Evolutionary conservation across 1,284 basidiomycete genomes (phyloP), one percentile per base, ranked within the genome.

Genomic region (Irpex lacteus): DNA sequence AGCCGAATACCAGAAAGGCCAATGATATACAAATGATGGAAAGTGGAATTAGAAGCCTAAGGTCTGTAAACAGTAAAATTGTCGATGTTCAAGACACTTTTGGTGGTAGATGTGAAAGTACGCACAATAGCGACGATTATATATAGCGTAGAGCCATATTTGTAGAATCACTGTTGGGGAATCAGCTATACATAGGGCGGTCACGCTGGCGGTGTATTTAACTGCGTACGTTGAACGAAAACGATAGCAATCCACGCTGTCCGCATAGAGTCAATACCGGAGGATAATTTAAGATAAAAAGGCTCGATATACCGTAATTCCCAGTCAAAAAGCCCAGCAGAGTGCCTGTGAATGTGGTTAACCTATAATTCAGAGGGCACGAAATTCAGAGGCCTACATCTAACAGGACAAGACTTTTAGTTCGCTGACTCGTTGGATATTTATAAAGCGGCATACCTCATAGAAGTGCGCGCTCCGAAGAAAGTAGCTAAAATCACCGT

Each of bases 61-160:
- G 4, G 8, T 55, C 40, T 47, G 32, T 34, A 6, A 34, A 34
- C 40, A 15, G 32, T 34, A 6, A 34, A 34, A 34, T 34, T 1
- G 1, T 34, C 32, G 5, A 34, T 34, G 6, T 34, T 34, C 32
- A 6, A 6, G 32, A 34, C 32, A 34, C 32, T 34, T 34, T 5
- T 34, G 32, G 32, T 34, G 32, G 32, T 6, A 34, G 32, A 34
- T n/a, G 1, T n/a, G 40, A 15, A 47, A 47, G 26, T 9, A n/a
- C 26, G 19, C 4, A n/a, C 21, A 50, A 60, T 34, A 60, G 66
- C 65, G 61, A 5, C 59, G 63, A n/a, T 62, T 60, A 53, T 60
- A 69, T 1, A 69, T 62, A 5, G 68, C 68, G 34, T 63, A 65
- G 32, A 69, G 59, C 66, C 66, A 69, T 9, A 67, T 56, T 54